Percentiles rank a stretch among this genome's conserved stretches.
These are phyloP conservation scores for Penicillium frequentans DNA, from an alignment of 2,329 filamentous ascomycete species.

Conservation along the genomic window DNA sequence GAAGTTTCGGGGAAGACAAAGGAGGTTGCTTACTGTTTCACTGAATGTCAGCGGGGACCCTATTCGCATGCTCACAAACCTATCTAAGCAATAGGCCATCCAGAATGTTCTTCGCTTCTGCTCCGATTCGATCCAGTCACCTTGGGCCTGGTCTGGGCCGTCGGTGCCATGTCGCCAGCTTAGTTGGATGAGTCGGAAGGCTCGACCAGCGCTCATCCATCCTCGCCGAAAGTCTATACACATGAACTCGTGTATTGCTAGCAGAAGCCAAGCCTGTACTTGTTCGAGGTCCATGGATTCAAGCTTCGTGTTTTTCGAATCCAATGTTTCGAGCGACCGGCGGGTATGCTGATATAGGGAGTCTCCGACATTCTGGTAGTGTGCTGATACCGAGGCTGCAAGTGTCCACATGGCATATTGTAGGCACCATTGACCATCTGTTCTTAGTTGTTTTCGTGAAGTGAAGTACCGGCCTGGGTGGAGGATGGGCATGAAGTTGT, in stretches of 20 bases:
- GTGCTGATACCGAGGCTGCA: slow-evolving; percentile 34
- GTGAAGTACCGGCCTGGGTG: slow-evolving; percentile 30
- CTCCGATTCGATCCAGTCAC: slow-evolving; percentile 26
- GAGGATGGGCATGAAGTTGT: slow-evolving; percentile 29
- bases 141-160: slow-evolving; percentile 7
- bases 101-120: slow-evolving; percentile 37
- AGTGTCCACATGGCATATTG: slow-evolving; percentile 41
- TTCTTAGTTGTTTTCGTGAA: slow-evolving; percentile 16
- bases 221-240: slow-evolving; percentile 32
- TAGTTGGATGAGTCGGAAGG: slow-evolving; percentile 39
- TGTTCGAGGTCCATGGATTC: neutral
- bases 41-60: neutral
- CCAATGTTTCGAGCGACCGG: neutral
- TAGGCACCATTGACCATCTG: slow-evolving; percentile 25
- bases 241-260: slow-evolving; percentile 41
- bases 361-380: slow-evolving; percentile 29
- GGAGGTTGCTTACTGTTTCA: neutral
- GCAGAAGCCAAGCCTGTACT: slow-evolving; percentile 12
- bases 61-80: slow-evolving; percentile 26
- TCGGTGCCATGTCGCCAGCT: slow-evolving; percentile 40
- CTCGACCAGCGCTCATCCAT: slow-evolving; percentile 40
- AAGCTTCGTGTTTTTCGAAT: neutral
- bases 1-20: neutral
- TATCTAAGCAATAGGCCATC: slow-evolving; percentile 39
- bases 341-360: neutral